A percentile compares a stretch with the other conserved stretches of the same genome.
Evolutionary conservation across 2,329 filamentous ascomycete species (phyloP).

Genomic region (Colletotrichum tropicicola): DNA sequence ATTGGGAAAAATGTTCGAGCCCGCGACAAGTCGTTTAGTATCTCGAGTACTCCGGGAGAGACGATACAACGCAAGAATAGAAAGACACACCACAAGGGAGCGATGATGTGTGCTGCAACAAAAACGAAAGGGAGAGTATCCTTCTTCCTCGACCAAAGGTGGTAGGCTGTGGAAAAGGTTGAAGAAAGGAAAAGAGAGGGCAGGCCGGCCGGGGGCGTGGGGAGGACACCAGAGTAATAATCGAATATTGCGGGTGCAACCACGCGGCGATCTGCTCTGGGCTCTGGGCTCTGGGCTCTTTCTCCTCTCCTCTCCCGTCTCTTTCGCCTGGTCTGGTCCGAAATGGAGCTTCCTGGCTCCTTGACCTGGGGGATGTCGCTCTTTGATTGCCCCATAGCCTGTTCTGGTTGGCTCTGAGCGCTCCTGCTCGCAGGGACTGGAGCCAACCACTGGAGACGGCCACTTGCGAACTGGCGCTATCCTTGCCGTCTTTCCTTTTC

Average conservation of each 20-base stretch:
- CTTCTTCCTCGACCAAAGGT: slow-evolving; percentile 13
- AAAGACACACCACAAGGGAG: slow-evolving; percentile 24
- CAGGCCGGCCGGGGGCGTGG: background rate
- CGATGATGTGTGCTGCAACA: background rate
- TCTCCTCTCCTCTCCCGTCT: background rate
- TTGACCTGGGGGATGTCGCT: slow-evolving; percentile 27
- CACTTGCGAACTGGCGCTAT: slow-evolving; percentile 20
- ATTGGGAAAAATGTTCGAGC: slow-evolving; percentile 20
- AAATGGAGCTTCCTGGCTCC: background rate
- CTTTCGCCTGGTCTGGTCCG: background rate
- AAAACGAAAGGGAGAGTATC: background rate
- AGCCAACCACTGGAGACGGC: slow-evolving; percentile 19
- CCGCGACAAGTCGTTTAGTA: slow-evolving; percentile 17
- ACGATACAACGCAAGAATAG: slow-evolving; percentile 9
- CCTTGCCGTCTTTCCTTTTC: slow-evolving; percentile 27
- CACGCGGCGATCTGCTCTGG: background rate
- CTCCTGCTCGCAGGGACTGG: slow-evolving; percentile 9
- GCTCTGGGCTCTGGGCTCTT: background rate
- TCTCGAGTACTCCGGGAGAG: slow-evolving; percentile 2
- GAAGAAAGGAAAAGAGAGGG: slow-evolving; percentile 2
- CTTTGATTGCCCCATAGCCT: slow-evolving; percentile 26
- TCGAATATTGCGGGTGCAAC: slow-evolving; percentile 18
- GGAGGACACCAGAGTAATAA: slow-evolving; percentile 22
- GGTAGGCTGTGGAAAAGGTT: slow-evolving; percentile 10
- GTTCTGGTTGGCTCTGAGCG: slow-evolving; percentile 12